phyloP scores from a whole-genome alignment of 371 early-diverging fungal species.

The Astathelohania contejeani region DNA sequence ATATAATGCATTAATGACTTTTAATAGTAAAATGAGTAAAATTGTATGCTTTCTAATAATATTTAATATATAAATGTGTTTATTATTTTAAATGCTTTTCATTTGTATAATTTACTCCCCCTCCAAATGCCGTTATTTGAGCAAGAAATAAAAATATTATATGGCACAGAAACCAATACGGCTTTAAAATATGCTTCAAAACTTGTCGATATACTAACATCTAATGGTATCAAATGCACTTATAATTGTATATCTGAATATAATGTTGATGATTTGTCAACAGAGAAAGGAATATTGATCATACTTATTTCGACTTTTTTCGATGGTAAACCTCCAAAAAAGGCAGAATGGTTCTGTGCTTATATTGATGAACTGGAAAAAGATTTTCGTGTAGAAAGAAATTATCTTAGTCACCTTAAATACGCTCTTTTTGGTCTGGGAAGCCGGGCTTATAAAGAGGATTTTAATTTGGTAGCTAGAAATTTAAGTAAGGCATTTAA shows the following conservation, averaged over 20 bases:
- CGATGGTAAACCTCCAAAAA: constrained; percentile 56
- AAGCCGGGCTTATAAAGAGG: constrained; percentile 58
- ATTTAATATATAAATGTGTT: too few relatives aligned
- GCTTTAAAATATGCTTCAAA: constrained; percentile 4
- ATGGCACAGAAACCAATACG: constrained; percentile 1
- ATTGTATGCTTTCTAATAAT: too few relatives aligned
- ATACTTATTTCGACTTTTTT: constrained; percentile 60
- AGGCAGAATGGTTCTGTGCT: constrained; percentile 57
- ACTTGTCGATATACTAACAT: background rate
- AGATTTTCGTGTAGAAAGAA: constrained; percentile 58
- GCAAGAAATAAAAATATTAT: constrained; percentile 16
- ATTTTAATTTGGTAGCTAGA: constrained; percentile 56
- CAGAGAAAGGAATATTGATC: constrained; percentile 55
- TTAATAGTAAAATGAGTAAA: too few relatives aligned
- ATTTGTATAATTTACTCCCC: too few relatives aligned
- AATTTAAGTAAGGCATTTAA: constrained; percentile 57
- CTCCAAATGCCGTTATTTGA: too few relatives aligned
- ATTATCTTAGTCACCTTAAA: constrained; percentile 54
- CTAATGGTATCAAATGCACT: background rate
- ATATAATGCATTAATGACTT: too few relatives aligned
- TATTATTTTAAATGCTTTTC: too few relatives aligned
- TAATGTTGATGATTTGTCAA: constrained; percentile 57
- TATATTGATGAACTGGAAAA: constrained; percentile 58
- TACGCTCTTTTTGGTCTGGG: constrained; percentile 62
- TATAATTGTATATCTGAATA: constrained; percentile 44